These are phyloP conservation scores for Ceratobasidium sp. DNA, from an alignment of 1,284 basidiomycete species.

Conservation along the genomic window DNA sequence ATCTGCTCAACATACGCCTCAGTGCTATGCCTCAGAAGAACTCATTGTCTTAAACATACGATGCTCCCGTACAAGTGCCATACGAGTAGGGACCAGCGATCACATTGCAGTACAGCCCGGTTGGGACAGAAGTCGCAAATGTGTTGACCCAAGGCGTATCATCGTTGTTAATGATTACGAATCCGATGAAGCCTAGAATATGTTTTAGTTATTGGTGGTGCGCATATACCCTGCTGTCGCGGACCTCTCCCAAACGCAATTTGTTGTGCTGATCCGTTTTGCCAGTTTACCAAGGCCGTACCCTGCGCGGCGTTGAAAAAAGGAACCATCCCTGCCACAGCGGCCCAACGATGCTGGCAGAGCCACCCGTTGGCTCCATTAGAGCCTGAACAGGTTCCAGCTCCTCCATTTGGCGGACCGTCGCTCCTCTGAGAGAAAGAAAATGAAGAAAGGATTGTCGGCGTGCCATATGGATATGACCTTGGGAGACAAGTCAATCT, in stretches of 20 bases:
- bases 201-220: not conserved
- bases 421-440: constrained; percentile 40
- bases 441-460: constrained; percentile 43
- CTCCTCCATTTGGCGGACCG: constrained; percentile 43
- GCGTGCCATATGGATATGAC: constrained; percentile 43
- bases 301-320: constrained; percentile 38
- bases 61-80: constrained; percentile 58
- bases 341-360: constrained; percentile 43
- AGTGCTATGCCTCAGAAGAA: too few species aligned
- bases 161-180: constrained; percentile 70
- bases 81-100: constrained; percentile 55
- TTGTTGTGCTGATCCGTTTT: constrained; percentile 37
- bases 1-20: constrained; percentile 51
- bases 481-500: not conserved
- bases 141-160: constrained; percentile 62
- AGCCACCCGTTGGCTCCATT: constrained; percentile 42
- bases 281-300: constrained; percentile 36
- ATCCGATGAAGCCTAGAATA: constrained; percentile 53
- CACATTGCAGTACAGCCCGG: constrained; percentile 69
- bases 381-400: constrained; percentile 40
- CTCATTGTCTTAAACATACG: constrained; percentile 52
- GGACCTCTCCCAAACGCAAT: constrained; percentile 43
- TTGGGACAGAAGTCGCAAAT: constrained; percentile 63
- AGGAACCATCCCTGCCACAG: constrained; percentile 42
- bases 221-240: not conserved